Evolutionary conservation across 495 filamentous ascomycete species (phyloP).

Genomic region (Penicillium longicatenatum): DNA sequence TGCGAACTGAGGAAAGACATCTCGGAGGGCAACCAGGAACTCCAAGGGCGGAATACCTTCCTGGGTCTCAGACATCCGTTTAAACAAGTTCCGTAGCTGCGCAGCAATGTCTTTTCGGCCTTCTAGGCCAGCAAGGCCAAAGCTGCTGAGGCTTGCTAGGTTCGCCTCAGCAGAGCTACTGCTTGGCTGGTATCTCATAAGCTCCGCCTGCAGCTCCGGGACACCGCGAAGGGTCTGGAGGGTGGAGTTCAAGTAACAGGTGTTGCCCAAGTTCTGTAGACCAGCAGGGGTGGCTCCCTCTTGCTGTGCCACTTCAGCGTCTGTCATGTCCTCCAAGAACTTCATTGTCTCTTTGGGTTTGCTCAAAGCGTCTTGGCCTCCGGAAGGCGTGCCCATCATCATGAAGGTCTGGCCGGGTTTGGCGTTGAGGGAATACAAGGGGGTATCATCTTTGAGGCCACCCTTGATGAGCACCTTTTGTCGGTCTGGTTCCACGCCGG

Average conservation of each 20-base stretch:
- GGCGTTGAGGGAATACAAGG: conserved; percentile 76
- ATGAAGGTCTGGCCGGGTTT: conserved; percentile 88
- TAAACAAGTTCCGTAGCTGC: conserved; percentile 84
- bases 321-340: conserved; percentile 97
- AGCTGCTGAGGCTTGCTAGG: conserved; percentile 53
- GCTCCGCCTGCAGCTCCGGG: conserved; percentile 85
- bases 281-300: conserved; percentile 87
- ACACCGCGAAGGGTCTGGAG: conserved; percentile 86
- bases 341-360: conserved; percentile 80
- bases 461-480: conserved; percentile 96
- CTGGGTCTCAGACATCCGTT: conserved; percentile 90
- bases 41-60: conserved; percentile 81
- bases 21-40: conserved; percentile 82
- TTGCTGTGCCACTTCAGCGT: conserved; percentile 81
- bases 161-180: conserved; percentile 35
- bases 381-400: conserved; percentile 93
- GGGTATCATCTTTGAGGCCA: conserved; percentile 91
- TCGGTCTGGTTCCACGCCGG: conserved; percentile 91
- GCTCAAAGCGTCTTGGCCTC: conserved; percentile 59
- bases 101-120: conserved; percentile 72
- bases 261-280: conserved; percentile 91
- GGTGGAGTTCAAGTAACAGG: conserved; percentile 97
- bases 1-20: conserved; percentile 89
- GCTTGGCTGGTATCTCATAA: conserved; percentile 64
- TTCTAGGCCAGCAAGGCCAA: conserved; percentile 62